A percentile compares a stretch with the other conserved stretches of the same genome.
phyloP scores from a whole-genome alignment of 2,329 filamentous ascomycete species.

The Penicillium sp. region DNA sequence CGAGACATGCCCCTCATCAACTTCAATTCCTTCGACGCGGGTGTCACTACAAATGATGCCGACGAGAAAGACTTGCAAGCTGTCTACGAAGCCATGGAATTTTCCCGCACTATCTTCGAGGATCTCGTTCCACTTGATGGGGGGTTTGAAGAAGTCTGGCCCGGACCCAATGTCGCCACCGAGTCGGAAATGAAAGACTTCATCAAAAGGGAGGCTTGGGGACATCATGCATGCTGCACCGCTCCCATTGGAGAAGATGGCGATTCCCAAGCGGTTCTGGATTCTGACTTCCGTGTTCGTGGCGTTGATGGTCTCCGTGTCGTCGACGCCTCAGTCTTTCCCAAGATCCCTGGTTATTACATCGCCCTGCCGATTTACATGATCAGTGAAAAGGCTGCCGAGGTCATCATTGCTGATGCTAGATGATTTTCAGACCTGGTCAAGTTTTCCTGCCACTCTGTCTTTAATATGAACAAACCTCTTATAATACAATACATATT shows the following conservation, averaged over 20 bases:
- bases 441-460: neutral
- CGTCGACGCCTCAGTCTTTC: slow-evolving; percentile 66
- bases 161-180: slow-evolving; percentile 50
- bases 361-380: slow-evolving; percentile 62
- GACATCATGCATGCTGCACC: slow-evolving; percentile 63
- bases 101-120: slow-evolving; percentile 56
- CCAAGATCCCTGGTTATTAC: slow-evolving; percentile 62
- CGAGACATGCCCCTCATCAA: slow-evolving; percentile 67
- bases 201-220: slow-evolving; percentile 59
- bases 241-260: slow-evolving; percentile 60
- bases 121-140: slow-evolving; percentile 51
- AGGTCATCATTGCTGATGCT: slow-evolving; percentile 40
- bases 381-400: slow-evolving; percentile 66
- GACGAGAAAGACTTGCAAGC: slow-evolving; percentile 61
- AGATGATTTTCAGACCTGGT: neutral
- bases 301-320: slow-evolving; percentile 63
- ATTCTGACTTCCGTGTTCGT: slow-evolving; percentile 62
- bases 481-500: neutral
- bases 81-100: slow-evolving; percentile 62
- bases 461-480: too few species aligned
- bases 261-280: slow-evolving; percentile 61
- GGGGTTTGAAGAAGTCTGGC: slow-evolving; percentile 53
- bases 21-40: slow-evolving; percentile 62
- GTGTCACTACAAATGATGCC: slow-evolving; percentile 44
- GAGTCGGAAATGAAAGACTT: slow-evolving; percentile 56